These are phyloP conservation scores for Penicillium sp. DNA, from an alignment of 2,329 filamentous ascomycete genomes.

Conservation along the genomic window DNA sequence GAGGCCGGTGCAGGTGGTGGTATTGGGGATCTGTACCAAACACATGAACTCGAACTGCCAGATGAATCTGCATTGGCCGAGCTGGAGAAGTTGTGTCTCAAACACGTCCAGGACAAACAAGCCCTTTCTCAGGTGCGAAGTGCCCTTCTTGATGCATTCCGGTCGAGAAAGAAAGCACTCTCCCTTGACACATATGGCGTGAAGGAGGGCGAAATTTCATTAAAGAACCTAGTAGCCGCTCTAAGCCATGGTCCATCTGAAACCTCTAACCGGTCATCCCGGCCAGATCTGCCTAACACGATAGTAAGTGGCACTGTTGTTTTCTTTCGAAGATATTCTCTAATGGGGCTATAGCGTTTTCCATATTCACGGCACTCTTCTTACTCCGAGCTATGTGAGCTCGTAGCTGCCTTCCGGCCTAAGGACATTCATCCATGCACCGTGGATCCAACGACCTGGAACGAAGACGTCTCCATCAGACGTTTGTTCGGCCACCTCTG, in stretches of 20 bases:
- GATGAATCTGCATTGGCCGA: conserved; percentile 49
- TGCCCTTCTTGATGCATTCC: conserved; percentile 32
- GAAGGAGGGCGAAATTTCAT: conserved; percentile 35
- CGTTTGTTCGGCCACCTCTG: conserved; percentile 70
- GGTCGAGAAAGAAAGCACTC: conserved; percentile 34
- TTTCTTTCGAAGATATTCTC: background rate
- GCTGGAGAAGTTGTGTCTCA: conserved; percentile 52
- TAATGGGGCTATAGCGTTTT: conserved; percentile 52
- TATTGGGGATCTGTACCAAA: conserved; percentile 67
- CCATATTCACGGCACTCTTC: conserved; percentile 90
- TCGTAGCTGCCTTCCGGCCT: conserved; percentile 67
- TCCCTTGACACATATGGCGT: conserved; percentile 39
- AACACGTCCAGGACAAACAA: conserved; percentile 33
- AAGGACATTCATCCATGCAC: conserved; percentile 82
- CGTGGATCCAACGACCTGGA: conserved; percentile 63
- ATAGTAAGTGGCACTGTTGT: conserved; percentile 32
- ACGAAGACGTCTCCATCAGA: conserved; percentile 60
- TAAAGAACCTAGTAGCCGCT: conserved; percentile 35
- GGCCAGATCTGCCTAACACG: conserved; percentile 24
- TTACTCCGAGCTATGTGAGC: conserved; percentile 70
- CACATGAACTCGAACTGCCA: conserved; percentile 62
- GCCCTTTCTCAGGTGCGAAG: conserved; percentile 29
- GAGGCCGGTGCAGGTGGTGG: conserved; percentile 80
- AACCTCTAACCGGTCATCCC: background rate
- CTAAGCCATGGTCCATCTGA: conserved; percentile 25